Evolutionary conservation across 2,329 filamentous ascomycete species (phyloP), one percentile per base, ranked within the genome.

Genomic region (Trichophyton benhamiae): DNA sequence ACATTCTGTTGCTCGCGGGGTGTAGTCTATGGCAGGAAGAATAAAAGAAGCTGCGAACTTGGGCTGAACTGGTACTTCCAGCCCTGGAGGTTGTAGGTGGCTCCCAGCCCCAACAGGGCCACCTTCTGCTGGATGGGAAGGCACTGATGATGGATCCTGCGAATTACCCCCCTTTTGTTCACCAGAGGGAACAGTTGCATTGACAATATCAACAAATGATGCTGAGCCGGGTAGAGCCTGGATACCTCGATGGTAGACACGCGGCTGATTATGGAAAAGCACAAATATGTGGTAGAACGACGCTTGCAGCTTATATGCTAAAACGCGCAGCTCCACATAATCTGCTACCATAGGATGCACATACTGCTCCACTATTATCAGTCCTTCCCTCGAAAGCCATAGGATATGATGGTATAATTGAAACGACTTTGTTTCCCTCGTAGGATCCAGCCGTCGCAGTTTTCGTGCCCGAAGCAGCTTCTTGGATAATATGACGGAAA

Each of bases 201-300:
- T 66, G 60, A 69, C 48, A 63, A 73, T 53, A 60, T 71, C 65
- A 22, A 66, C 15, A 9, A 62, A 63, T 3, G 65, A 65, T 53
- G 63, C 63, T 15, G 67, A 67, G 59, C 64, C 66, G 6, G 69
- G 68, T 9, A 73, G 70, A 63, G 68, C 71, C 52, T 78, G 77
- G 63, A 82, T 76, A 20, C 80, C 80, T 69, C 83, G 80, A 41
- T 80, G 78, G 52, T 85, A 86, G 61, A 96, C 83, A 0, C 87
- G 81, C 0, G 92, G 92, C 60, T 89, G 85, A 74, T 96, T 96
- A 77, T 96, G 90, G 71, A 96, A 97, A 11, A 97, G 82, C 60
- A 95, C 94, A 72, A 96, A 96, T 66, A 99, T 90, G 76, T 99
- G 92, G 68, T 95, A 94, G 72, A 97, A 95, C 20, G 90, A 95